Evolutionary conservation across 768 basidiomycete species (phyloP).

Genomic region (Rhodotorula babjevae): DNA sequence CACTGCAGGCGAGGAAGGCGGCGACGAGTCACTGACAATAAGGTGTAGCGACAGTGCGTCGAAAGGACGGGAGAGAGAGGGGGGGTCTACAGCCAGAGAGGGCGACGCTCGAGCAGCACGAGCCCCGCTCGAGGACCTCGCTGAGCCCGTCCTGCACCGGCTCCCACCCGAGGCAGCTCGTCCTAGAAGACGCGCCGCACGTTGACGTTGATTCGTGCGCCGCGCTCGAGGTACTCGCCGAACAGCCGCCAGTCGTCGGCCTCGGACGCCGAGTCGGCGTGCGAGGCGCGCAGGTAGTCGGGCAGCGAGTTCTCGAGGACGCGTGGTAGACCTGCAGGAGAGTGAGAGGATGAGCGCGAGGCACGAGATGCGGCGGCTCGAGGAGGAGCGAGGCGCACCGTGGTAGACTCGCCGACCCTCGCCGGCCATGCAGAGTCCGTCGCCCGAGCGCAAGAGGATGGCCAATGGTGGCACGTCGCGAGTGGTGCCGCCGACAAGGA

Average conservation of each 20-base stretch:
- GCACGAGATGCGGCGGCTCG: not conserved
- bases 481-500: conserved; percentile 79
- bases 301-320: conserved; percentile 79
- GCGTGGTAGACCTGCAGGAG: conserved; percentile 67
- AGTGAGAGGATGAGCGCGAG: not conserved
- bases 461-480: conserved; percentile 71
- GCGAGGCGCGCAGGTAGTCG: conserved; percentile 35
- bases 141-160: not conserved
- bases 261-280: not conserved
- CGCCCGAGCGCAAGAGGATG: conserved; percentile 83
- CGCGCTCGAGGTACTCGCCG: conserved; percentile 57
- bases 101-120: not conserved
- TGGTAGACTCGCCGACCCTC: conserved; percentile 85
- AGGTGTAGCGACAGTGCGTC: too few relatives aligned
- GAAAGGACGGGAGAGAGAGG: too few relatives aligned
- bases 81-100: too few relatives aligned
- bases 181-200: conserved; percentile 61
- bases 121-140: not conserved
- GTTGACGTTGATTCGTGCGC: conserved; percentile 81
- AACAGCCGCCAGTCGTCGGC: conserved; percentile 55
- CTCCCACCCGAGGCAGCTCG: conserved; percentile 36
- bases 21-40: too few relatives aligned
- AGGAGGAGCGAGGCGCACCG: conserved; percentile 53
- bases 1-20: too few relatives aligned
- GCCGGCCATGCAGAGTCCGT: conserved; percentile 89